Conservation (phyloP, 192 early-diverging fungal species). For the Umbelopsis vinacea region DNA sequence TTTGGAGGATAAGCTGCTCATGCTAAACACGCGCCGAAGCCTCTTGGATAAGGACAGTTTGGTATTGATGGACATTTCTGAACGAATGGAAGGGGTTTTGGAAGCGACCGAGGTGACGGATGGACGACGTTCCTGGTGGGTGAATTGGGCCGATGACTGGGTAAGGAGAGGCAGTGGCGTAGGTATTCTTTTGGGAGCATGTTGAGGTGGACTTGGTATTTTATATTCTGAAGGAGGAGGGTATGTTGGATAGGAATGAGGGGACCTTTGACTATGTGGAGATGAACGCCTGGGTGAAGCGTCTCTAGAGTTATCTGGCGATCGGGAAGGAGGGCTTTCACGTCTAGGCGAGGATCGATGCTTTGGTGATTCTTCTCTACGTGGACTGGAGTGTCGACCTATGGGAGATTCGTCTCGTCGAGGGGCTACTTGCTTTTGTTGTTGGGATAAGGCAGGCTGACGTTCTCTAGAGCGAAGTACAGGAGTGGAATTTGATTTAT, state of each 20-base stretch:
- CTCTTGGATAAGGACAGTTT: constrained; percentile 38
- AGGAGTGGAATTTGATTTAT: constrained; percentile 6
- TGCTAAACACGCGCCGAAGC: constrained; percentile 38
- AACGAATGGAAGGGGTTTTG: constrained; percentile 23
- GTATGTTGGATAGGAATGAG: constrained; percentile 7
- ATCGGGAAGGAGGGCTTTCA: constrained; percentile 14
- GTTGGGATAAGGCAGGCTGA: constrained; percentile 1
- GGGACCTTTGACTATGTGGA: neutral
- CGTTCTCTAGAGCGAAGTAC: constrained; percentile 17
- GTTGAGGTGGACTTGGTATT: constrained; percentile 4
- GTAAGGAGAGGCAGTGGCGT: constrained; percentile 7
- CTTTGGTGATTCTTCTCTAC: constrained; percentile 12
- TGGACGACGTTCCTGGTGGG: constrained; percentile 9
- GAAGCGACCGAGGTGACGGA: constrained; percentile 28
- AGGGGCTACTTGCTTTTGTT: neutral
- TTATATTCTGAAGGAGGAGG: constrained; percentile 8
- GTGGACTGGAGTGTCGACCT: neutral
- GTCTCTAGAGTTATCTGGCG: neutral
- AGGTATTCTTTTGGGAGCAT: neutral
- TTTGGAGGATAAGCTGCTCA: constrained; percentile 28
- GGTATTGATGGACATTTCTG: constrained; percentile 29
- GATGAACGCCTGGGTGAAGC: constrained; percentile 8
- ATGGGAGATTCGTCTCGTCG: constrained; percentile 1
- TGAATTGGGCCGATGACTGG: constrained; percentile 8
- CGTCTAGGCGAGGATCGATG: neutral